Evolutionary conservation across 1,284 basidiomycete genomes (phyloP), one percentile per base, ranked within the genome.

Genomic region (Tremellales sp.): DNA sequence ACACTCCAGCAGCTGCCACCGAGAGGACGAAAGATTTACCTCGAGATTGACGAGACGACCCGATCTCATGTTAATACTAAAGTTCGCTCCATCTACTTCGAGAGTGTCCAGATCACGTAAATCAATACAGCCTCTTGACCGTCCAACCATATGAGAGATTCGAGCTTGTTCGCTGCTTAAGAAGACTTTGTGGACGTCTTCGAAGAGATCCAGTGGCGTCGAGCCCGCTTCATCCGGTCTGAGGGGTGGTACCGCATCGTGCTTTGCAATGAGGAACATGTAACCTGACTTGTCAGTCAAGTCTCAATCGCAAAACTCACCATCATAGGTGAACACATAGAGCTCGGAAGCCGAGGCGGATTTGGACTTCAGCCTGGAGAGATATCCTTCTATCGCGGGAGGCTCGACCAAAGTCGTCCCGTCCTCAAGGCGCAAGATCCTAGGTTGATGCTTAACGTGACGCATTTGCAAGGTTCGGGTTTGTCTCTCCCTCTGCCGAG

Each of bases 311-410:
- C 25, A 2, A 14, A 14, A 56, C 61, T 50, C 26, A 66, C 70
- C 71, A 43, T 69, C 65, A 41, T 66, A 63, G 12, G 61, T 51
- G 6, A 63, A 51, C 12, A 70, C 39, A 43, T 67, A 73, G 6
- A 71, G 47, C 1, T 55, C 40, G 27, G 61, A 60, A 40, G 58
- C 64, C 3, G 56, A 36, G 1, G 56, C 28, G 0, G 46, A 34
- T 12, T 29, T 32, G 14, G 43, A 43, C 12, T 51, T 60, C 32
- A 59, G 56, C n/a, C 68, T 58, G 14, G 48, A 48, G 1, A 73
- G 54, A 43, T 65, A 71, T 2, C 71, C 71, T 43, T 73, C 71
- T 1, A 73, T 43, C 5, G 59, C 62, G 6, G 60, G 51, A 1
- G 71, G 71, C 42, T 73, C 70, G n/a, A 58, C 54, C 9, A 72